phyloP scores from a whole-genome alignment of 495 filamentous ascomycete genomes.

The Evernia prunastri region DNA sequence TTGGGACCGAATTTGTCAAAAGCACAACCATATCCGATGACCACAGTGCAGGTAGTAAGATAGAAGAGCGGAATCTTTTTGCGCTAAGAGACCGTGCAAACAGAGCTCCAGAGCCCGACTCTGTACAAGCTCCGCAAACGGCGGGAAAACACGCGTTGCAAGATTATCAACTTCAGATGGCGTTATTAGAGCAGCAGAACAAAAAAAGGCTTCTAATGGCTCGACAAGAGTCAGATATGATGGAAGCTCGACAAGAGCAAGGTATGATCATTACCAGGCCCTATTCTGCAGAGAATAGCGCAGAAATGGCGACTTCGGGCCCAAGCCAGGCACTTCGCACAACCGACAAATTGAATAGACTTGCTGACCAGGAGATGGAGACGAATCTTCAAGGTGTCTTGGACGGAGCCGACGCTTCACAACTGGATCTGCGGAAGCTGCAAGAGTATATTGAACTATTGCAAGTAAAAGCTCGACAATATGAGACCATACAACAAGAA shows the following conservation, averaged over 20 bases:
- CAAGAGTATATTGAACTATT: neutral
- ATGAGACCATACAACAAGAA: neutral
- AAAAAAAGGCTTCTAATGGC: constrained; percentile 96
- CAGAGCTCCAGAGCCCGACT: neutral
- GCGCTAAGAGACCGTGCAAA: neutral
- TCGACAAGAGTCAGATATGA: constrained; percentile 75
- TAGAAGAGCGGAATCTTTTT: neutral
- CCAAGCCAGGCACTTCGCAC: neutral
- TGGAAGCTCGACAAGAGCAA: constrained; percentile 88
- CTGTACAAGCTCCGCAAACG: too few relatives aligned
- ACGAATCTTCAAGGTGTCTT: neutral
- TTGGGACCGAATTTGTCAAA: neutral
- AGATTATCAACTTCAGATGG: constrained; percentile 98
- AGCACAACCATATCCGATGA: neutral
- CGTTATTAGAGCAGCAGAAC: constrained; percentile 97
- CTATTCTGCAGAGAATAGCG: neutral
- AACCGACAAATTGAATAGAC: neutral
- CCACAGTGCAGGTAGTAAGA: neutral
- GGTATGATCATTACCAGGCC: constrained; percentile 37
- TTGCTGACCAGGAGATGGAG: neutral
- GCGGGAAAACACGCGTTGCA: constrained; percentile 55
- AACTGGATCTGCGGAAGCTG: neutral
- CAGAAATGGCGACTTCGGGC: neutral
- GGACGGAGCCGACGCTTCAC: neutral
- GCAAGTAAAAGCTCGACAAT: neutral